phyloP scores from a whole-genome alignment of 805 yeast genomes.

The Yarrowia bubula region DNA sequence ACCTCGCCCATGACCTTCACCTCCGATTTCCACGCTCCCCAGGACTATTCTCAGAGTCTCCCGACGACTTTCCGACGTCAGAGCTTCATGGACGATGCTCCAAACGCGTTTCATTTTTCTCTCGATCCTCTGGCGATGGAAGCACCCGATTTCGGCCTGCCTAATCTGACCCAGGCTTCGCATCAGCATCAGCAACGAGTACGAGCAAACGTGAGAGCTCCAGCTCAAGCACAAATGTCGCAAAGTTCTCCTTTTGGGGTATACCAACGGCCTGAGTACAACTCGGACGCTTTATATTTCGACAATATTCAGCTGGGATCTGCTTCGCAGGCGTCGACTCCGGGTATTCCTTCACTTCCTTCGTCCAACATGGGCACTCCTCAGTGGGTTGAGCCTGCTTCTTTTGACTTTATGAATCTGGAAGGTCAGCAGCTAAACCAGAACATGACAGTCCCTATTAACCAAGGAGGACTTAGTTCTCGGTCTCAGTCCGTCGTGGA shows the following conservation, averaged over 20 bases:
- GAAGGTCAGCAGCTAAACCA: not conserved
- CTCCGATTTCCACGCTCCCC: not conserved
- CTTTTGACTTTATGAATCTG: not conserved
- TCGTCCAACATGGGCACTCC: conserved; percentile 10
- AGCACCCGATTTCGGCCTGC: conserved; percentile 40
- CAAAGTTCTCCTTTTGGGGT: conserved; percentile 4
- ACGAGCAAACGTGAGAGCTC: not conserved
- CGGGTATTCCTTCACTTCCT: not conserved
- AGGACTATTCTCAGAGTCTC: conserved; percentile 5
- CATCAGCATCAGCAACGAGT: conserved; percentile 14
- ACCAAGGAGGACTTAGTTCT: not conserved
- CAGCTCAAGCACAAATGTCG: not conserved
- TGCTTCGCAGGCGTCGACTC: conserved; percentile 5
- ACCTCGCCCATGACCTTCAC: conserved; percentile 6
- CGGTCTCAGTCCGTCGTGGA: conserved; percentile 13
- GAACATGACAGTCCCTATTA: not conserved
- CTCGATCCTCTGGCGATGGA: conserved; percentile 52
- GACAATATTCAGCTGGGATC: not conserved
- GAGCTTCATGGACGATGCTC: conserved; percentile 27
- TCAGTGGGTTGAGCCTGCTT: conserved; percentile 8
- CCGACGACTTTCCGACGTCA: conserved; percentile 14
- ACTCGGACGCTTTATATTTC: not conserved
- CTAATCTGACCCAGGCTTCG: conserved; percentile 12
- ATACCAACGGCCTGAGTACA: conserved; percentile 8
- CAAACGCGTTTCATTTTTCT: conserved; percentile 41